Evolutionary conservation across 2,329 filamentous ascomycete species (phyloP), one percentile per base, ranked within the genome.

Genomic region (Zasmidium angulare): DNA sequence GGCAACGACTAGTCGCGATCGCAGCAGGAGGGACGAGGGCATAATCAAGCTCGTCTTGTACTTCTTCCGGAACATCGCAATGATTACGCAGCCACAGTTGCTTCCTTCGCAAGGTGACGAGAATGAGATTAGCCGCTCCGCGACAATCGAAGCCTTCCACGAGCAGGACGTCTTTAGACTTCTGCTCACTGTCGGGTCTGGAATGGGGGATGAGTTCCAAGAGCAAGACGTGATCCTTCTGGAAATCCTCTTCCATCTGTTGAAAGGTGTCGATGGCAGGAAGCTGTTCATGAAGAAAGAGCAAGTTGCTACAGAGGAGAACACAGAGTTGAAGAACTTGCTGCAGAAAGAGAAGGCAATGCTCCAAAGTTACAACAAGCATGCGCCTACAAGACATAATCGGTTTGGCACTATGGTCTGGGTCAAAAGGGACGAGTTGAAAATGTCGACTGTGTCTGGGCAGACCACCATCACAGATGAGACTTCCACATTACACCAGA

Each of bases 391-490:
- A 2, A 82, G 95, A 50, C 95, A 99, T 75, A 96, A 93, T 67
- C 86, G 95, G 31, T 99, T 98, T 70, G 95, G 95, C 2, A 96
- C 93, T 11, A 98, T 98, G 90, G 87, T 97, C 31, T 98, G 93
- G 93, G 86, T 99, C 40, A 91, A 96, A 77, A 83, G 93, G 57
- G 89, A 92, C 51, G 89, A 93, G 66, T 87, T 89, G 53, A 93
- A 93, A 69, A 85, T 95, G 68, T 89, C 90, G 0, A 92, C 93
- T 0, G 84, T 99, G 1, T 93, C 92, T 0, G 95, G 95, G 1
- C 93, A 98, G 72, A 89, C 92, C 67, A 90, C 90, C 3, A 83
- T 99, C 48, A 84, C 86, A 2, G 87, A 91, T 68, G 84, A 86
- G 6, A 83, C 89, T 9, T 84, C 84, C 43, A 89, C 89, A 6